A percentile compares a stretch with the other conserved stretches of the same genome.
Evolutionary conservation across 2,329 filamentous ascomycete genomes (phyloP).

Genomic region (Aureobasidium namibiae): DNA sequence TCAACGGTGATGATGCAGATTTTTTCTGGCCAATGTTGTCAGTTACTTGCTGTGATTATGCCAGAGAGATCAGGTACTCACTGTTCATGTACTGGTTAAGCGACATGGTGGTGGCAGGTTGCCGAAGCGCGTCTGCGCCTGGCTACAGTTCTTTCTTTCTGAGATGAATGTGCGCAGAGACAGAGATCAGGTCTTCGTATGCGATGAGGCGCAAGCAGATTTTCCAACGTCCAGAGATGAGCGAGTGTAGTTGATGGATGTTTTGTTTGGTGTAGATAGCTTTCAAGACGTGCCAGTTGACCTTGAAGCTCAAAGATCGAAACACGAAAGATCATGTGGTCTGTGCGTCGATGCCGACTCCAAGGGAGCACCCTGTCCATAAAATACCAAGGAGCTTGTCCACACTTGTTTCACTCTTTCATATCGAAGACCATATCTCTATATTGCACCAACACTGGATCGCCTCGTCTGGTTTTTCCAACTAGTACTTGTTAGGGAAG

Average conservation of each 20-base stretch:
- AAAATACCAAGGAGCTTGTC: neutral
- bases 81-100: slow-evolving; percentile 37
- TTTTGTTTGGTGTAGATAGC: neutral
- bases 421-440: neutral
- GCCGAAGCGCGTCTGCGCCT: slow-evolving; percentile 14
- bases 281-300: neutral
- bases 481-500: neutral
- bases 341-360: neutral
- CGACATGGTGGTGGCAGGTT: slow-evolving; percentile 25
- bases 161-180: neutral
- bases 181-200: neutral
- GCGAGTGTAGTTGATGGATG: neutral
- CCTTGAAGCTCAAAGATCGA: neutral
- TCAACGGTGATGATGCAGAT: slow-evolving; percentile 88
- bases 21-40: slow-evolving; percentile 58
- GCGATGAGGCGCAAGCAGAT: neutral
- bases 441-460: neutral
- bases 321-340: neutral
- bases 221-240: neutral
- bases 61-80: slow-evolving; percentile 18
- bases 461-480: neutral
- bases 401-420: neutral
- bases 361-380: neutral
- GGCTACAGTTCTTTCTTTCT: neutral
- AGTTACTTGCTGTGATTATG: slow-evolving; percentile 24